Conservation (phyloP, 2,329 filamentous ascomycete species). For the Aureobasidium sp. region DNA sequence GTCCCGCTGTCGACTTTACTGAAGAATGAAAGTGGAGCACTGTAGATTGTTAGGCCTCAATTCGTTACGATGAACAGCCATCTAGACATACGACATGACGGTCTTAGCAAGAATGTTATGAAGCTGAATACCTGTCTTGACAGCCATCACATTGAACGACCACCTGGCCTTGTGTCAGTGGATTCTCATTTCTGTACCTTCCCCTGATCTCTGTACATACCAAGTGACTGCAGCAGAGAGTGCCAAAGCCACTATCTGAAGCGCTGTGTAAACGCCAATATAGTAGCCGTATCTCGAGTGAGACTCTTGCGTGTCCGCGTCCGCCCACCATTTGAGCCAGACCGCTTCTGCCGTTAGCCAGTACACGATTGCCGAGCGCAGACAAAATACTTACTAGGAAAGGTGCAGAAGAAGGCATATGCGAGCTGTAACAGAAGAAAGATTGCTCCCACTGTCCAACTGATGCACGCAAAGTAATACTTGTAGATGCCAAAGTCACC, state of each 20-base stretch:
- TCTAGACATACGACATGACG: background rate
- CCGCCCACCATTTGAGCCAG: conserved; percentile 14
- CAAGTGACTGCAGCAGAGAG: background rate
- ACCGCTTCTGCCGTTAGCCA: background rate
- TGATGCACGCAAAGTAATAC: conserved; percentile 21
- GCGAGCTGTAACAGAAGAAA: conserved; percentile 20
- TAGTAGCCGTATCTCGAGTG: background rate
- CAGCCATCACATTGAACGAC: conserved; percentile 46
- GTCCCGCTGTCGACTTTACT: conserved; percentile 34
- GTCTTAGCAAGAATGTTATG: conserved; percentile 26
- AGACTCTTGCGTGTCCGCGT: background rate
- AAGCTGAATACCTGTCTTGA: conserved; percentile 40
- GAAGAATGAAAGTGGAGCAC: conserved; percentile 29
- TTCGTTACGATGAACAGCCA: background rate
- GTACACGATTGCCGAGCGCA: no score
- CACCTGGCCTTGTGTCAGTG: conserved; percentile 22
- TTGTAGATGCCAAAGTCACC: conserved; percentile 35
- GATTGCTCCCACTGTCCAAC: conserved; percentile 22
- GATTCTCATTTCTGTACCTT: background rate
- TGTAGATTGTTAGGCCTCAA: background rate
- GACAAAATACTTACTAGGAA: background rate
- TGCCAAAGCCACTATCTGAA: background rate
- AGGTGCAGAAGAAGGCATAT: conserved; percentile 17
- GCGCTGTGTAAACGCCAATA: conserved; percentile 7
- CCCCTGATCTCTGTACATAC: background rate